A percentile compares a stretch with the other conserved stretches of the same genome.
Conservation (phyloP, 331 rosid species). For the Malus hybrid region DNA sequence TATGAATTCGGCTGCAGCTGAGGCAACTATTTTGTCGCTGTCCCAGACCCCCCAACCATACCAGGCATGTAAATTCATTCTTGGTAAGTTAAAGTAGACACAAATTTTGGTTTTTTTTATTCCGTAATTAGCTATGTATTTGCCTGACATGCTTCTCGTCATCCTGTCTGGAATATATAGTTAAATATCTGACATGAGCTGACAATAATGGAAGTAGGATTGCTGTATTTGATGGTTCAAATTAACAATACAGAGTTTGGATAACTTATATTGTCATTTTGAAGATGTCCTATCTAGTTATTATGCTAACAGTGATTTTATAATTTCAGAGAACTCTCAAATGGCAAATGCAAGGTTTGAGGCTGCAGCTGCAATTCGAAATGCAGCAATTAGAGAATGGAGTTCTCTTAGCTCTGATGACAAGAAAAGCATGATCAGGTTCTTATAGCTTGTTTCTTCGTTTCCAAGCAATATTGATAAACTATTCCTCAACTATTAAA, state of each 20-base stretch:
- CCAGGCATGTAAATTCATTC: conserved; percentile 79
- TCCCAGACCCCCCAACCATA: conserved; percentile 81
- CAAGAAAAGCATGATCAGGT: conserved; percentile 83
- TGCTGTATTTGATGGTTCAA: not conserved
- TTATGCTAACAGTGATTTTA: conserved; percentile 26
- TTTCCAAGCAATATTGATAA: not conserved
- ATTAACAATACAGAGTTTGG: not conserved
- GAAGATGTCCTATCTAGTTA: not conserved
- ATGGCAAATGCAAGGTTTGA: conserved; percentile 85
- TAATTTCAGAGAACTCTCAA: conserved; percentile 67
- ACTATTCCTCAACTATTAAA: not conserved
- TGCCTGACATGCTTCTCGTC: too few species aligned
- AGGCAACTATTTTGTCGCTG: conserved; percentile 65
- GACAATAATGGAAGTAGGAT: not conserved
- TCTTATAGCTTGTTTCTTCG: not conserved
- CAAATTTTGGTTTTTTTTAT: not conserved
- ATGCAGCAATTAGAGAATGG: conserved; percentile 98
- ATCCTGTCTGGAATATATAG: not conserved
- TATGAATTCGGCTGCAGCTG: conserved; percentile 64
- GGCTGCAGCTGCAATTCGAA: conserved; percentile 86
- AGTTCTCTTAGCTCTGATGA: conserved; percentile 59
- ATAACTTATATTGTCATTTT: not conserved
- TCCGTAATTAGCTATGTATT: not conserved
- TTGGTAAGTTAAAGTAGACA: conserved; percentile 44
- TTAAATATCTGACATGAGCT: not conserved